Evolutionary conservation across 768 basidiomycete genomes (phyloP), one percentile per base, ranked within the genome.

Genomic region (Hortiboletus flavorubellus): DNA sequence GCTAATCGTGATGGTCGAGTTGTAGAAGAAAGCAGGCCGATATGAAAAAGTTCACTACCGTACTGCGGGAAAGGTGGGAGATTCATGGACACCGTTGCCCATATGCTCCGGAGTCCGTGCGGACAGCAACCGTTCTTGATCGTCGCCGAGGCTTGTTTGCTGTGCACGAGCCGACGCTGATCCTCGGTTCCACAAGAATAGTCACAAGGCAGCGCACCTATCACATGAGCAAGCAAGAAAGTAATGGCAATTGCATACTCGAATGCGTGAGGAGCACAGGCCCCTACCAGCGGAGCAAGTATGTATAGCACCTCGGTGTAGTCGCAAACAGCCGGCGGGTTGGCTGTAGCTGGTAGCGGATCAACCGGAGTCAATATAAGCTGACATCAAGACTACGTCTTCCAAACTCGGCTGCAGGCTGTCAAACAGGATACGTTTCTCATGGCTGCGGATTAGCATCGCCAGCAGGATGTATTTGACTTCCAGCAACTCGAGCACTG

Each of bases 161-260:
- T 71, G 70, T 72, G 70, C 64, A 64, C 51, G 47, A 59, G 49
- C 59, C 61, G 68, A 69, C 58, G 69, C 50, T 61, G 68, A 69
- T 69, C 67, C 47, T 62, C 51, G 37, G 57, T 42, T 55, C 48
- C 46, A 46, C 51, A 54, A 48, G 53, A 58, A 60, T 50, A 48
- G 33, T 59, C 50, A 29, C 49, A 50, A 53, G 59, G 54, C 37
- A 52, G 34, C 39, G 43, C 45, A 46, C 56, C 40, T 55, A 47
- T 43, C 46, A 52, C 33, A 59, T 47, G 40, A 60, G 56, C 46
- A 47, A 54, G 54, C 43, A 39, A 58, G 41, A 47, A 51, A 53
- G 45, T 51, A 60, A 60, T 59, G 57, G 49, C 53, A 44, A 21
- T 43, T 65, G 54, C 61, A 68, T 67, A 64, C 63, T 55, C 33